phyloP scores from a whole-genome alignment of 2,329 filamentous ascomycete species.

The Xylariaceae sp. region DNA sequence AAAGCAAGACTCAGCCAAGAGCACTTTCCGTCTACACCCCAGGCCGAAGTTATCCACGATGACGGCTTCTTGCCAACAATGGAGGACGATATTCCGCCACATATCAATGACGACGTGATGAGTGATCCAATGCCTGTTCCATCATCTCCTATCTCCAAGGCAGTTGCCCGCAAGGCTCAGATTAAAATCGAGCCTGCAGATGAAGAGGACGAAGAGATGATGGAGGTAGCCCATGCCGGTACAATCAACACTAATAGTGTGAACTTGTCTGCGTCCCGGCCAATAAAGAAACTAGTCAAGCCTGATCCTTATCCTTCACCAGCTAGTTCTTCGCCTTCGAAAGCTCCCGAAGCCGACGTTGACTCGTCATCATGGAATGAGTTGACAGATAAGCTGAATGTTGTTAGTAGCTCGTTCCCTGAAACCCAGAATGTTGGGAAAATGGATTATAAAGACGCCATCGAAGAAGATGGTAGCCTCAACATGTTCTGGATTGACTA shows the following conservation, averaged over 20 bases:
- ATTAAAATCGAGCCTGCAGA: slow-evolving; percentile 58
- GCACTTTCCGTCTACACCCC: slow-evolving; percentile 53
- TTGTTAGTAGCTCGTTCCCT: slow-evolving; percentile 74
- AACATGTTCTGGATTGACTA: slow-evolving; percentile 98
- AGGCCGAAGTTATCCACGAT: slow-evolving; percentile 61
- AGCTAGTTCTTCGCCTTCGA: slow-evolving; percentile 75
- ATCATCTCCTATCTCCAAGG: slow-evolving; percentile 85
- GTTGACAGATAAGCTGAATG: slow-evolving; percentile 83
- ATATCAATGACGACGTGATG: slow-evolving; percentile 67
- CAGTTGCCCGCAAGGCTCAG: slow-evolving; percentile 71
- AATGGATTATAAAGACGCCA: slow-evolving; percentile 79
- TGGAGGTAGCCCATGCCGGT: slow-evolving; percentile 84
- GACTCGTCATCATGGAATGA: slow-evolving; percentile 89
- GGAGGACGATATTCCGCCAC: slow-evolving; percentile 62
- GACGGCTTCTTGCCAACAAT: slow-evolving; percentile 60
- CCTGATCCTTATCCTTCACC: slow-evolving; percentile 71
- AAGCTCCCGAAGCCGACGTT: slow-evolving; percentile 63
- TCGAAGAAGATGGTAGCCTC: slow-evolving; percentile 91
- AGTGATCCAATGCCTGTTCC: slow-evolving; percentile 74
- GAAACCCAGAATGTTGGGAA: slow-evolving; percentile 76
- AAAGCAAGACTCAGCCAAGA: slow-evolving; percentile 61
- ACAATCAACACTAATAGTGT: slow-evolving; percentile 72
- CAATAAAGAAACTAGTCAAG: slow-evolving; percentile 76
- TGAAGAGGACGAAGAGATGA: slow-evolving; percentile 79
- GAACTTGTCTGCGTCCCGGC: slow-evolving; percentile 83